Percentiles rank a stretch among this genome's conserved stretches.
Evolutionary conservation across 2,329 filamentous ascomycete species (phyloP).

Genomic region (Rhynchosporium secalis): DNA sequence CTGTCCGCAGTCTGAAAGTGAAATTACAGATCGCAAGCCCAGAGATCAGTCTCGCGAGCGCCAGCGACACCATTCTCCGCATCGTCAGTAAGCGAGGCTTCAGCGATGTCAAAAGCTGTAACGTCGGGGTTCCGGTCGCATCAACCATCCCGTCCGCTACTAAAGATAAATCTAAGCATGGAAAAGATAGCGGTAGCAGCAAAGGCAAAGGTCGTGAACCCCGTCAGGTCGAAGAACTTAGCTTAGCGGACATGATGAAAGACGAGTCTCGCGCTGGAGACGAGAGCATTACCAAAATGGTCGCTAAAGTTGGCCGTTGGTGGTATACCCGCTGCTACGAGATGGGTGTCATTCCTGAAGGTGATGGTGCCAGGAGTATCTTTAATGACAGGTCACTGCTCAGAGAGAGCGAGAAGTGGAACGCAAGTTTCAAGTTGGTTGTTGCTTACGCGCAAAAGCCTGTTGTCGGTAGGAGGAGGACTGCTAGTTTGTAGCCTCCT

Average conservation of each 20-base stretch:
- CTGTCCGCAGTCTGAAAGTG: slow-evolving; percentile 71
- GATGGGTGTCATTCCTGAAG: slow-evolving; percentile 53
- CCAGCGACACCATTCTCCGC: slow-evolving; percentile 62
- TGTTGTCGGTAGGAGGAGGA: slow-evolving; percentile 31
- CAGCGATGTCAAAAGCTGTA: slow-evolving; percentile 70
- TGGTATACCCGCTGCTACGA: slow-evolving; percentile 97
- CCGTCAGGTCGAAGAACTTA: slow-evolving; percentile 49
- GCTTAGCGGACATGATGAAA: slow-evolving; percentile 70
- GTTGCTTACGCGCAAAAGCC: slow-evolving; percentile 69
- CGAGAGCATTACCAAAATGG: slow-evolving; percentile 87
- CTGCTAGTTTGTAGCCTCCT: slow-evolving; percentile 33
- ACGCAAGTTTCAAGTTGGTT: slow-evolving; percentile 84
- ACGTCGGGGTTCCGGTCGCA: slow-evolving; percentile 75
- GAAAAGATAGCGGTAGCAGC: slow-evolving; percentile 21
- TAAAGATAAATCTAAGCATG: slow-evolving; percentile 15
- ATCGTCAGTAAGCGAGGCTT: slow-evolving; percentile 70
- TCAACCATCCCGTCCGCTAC: slow-evolving; percentile 45
- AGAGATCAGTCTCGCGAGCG: slow-evolving; percentile 59
- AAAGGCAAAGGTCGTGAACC: slow-evolving; percentile 27
- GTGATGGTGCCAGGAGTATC: slow-evolving; percentile 58
- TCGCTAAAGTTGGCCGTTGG: slow-evolving; percentile 88
- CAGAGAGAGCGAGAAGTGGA: slow-evolving; percentile 80
- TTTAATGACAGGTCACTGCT: slow-evolving; percentile 77
- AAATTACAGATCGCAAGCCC: slow-evolving; percentile 62
- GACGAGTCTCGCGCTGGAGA: slow-evolving; percentile 71